Base-by-base conservation (phyloP, 495 filamentous ascomycete species). In the Evernia prunastri region DNA sequence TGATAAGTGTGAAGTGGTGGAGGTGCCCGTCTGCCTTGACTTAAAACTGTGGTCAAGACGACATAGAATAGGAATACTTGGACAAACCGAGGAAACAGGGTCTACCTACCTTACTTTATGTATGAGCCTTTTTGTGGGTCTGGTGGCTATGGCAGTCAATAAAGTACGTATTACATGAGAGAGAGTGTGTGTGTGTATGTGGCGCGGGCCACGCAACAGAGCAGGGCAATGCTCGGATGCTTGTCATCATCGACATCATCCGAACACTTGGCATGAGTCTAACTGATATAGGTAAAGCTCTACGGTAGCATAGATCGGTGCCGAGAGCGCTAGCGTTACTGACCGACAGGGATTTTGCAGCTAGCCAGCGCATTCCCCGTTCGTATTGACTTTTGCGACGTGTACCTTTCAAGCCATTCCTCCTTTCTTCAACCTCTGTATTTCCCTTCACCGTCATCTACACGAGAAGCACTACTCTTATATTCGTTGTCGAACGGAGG, bases 301-400 rank as follows among this genome's bases (percentile, higher is more conserved):
- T 35, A 39, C 57, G n/a, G n/a, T 59, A 53, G 49, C 49, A 3
- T 31, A 31, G 3, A 53, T 53, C 25, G 3, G 1, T 33, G 29
- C 29, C 51, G 51, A 33, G 27, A 10, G 15, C 29, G 29, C 51
- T 54, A 54, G 29, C 51, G 51, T 8, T 20, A 1, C 0, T 54
- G 3, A 18, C 27, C 12, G 11, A 17, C 25, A 33, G 29, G 51
- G 51, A 33, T 18, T 54, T 33, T 17, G 51, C 51, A 29, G 51
- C 51, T 54, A 42, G 58, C 58, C 58, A 59, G 39, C 58, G 58
- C 58, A 59, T 31, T 59, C 39, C 58, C 58, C 58, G 58, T 43
- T 42, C 7, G 15, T 33, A 29, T 54, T 33, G 51, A 33, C 51
- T 54, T 54, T 54, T 54, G 51, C 29, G 27, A 54, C 51, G 3